phyloP scores from a whole-genome alignment of 441 rosid species.

The Gossypium schwendimanii region DNA sequence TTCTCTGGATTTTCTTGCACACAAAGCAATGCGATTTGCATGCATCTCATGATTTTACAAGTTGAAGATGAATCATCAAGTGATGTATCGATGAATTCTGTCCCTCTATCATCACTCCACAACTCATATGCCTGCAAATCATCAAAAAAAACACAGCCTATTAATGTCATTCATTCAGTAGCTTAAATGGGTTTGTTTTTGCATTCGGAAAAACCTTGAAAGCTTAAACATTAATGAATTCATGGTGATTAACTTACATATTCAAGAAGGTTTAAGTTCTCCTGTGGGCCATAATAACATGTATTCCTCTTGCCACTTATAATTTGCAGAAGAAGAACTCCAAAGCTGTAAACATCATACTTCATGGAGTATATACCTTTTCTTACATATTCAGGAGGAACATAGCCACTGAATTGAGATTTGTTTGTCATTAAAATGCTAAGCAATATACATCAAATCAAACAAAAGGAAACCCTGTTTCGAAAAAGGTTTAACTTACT shows the following conservation, averaged over 20 bases:
- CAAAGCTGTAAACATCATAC: conserved; percentile 29
- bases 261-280: conserved; percentile 14
- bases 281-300: background rate
- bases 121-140: conserved; percentile 25
- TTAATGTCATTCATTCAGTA: no score
- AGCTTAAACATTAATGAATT: background rate
- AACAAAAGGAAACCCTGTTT: background rate
- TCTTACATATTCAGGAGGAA: conserved; percentile 29
- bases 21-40: conserved; percentile 30
- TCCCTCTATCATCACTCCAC: conserved; percentile 22
- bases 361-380: conserved; percentile 27
- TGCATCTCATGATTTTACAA: conserved; percentile 20
- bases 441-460: background rate
- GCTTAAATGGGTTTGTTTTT: no score
- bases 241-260: conserved; percentile 19
- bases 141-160: no score
- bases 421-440: background rate
- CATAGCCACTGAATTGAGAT: conserved; percentile 23
- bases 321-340: conserved; percentile 27
- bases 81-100: conserved; percentile 26
- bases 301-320: conserved; percentile 27
- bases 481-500: conserved; percentile 17
- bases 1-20: conserved; percentile 26
- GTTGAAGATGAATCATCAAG: conserved; percentile 20
- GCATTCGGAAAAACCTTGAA: no score